These are phyloP conservation scores for Pseudogymnoascus sp. DNA, from an alignment of 2,329 filamentous ascomycete genomes.

Conservation along the genomic window DNA sequence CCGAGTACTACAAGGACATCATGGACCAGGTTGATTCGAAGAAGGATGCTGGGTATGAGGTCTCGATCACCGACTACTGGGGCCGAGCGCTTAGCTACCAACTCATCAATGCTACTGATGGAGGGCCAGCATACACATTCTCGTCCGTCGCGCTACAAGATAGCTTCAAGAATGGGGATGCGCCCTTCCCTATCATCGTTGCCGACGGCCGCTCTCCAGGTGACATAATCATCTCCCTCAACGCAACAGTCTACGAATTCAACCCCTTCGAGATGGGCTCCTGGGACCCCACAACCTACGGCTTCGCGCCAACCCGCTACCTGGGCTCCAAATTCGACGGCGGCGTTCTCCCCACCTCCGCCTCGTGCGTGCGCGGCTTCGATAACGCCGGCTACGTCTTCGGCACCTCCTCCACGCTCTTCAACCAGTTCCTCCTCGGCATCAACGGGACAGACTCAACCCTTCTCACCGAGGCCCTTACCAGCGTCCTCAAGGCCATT, in stretches of 20 bases:
- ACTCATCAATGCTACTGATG: slow-evolving; percentile 66
- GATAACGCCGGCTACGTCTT: slow-evolving; percentile 79
- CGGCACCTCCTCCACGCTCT: slow-evolving; percentile 77
- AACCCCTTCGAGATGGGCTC: slow-evolving; percentile 74
- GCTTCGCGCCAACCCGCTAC: slow-evolving; percentile 62
- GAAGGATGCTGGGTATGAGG: slow-evolving; percentile 53
- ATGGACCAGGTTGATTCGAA: slow-evolving; percentile 52
- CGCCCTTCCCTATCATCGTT: slow-evolving; percentile 67
- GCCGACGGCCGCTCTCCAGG: slow-evolving; percentile 59
- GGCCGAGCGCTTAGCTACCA: slow-evolving; percentile 80
- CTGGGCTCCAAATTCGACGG: slow-evolving; percentile 64
- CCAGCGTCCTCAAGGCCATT: slow-evolving; percentile 44
- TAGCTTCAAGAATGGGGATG: slow-evolving; percentile 53
- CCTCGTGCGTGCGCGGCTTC: slow-evolving; percentile 65
- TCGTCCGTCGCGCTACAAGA: slow-evolving; percentile 63
- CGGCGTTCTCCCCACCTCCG: slow-evolving; percentile 47
- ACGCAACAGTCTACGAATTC: slow-evolving; percentile 70
- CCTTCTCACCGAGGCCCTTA: slow-evolving; percentile 44
- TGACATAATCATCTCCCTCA: slow-evolving; percentile 53
- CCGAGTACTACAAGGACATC: slow-evolving; percentile 56
- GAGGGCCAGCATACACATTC: slow-evolving; percentile 71
- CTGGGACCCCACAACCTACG: slow-evolving; percentile 64
- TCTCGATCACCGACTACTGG: slow-evolving; percentile 82
- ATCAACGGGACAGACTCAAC: slow-evolving; percentile 45
- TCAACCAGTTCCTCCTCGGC: slow-evolving; percentile 67